Conservation (phyloP, 139 green algal species). For the Chlorella sp. region DNA sequence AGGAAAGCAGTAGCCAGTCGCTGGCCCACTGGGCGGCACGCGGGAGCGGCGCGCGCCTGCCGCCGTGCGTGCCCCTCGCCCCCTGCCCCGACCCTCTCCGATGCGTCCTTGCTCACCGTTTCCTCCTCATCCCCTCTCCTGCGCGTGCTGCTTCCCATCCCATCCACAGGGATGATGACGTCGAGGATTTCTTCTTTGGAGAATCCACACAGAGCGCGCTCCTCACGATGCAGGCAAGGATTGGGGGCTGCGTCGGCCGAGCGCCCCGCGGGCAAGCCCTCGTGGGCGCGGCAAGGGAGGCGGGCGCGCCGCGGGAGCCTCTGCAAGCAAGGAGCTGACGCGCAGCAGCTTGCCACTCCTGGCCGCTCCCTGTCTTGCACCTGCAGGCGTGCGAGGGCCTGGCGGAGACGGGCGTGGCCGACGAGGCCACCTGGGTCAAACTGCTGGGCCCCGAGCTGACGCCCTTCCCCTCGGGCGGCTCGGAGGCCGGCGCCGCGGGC, state of each 20-base stretch:
- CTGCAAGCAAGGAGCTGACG: not conserved
- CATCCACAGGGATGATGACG: constrained; percentile 76
- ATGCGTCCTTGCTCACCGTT: no score
- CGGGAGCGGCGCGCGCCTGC: no score
- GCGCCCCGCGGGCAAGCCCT: no score
- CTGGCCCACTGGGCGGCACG: no score
- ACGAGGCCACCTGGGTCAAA: constrained; percentile 63
- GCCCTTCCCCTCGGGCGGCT: not conserved
- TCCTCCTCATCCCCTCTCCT: no score
- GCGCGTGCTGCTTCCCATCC: no score
- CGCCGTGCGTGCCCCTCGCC: no score
- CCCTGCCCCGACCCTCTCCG: no score
- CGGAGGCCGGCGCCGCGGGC: not conserved
- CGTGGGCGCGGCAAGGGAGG: no score
- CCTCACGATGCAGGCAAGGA: constrained; percentile 46
- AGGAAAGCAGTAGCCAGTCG: no score
- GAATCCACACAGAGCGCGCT: constrained; percentile 40
- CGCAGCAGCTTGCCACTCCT: not conserved
- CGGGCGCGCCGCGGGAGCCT: no score
- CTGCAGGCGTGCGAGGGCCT: constrained; percentile 62
- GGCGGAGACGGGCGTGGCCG: constrained; percentile 69
- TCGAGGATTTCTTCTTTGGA: constrained; percentile 65
- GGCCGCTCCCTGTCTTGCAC: not conserved
- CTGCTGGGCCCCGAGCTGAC: constrained; percentile 55
- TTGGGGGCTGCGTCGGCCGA: not conserved